Evolutionary conservation across 371 early-diverging fungal species (phyloP), one percentile per base, ranked within the genome.

Genomic region (Mucor plumbeus): DNA sequence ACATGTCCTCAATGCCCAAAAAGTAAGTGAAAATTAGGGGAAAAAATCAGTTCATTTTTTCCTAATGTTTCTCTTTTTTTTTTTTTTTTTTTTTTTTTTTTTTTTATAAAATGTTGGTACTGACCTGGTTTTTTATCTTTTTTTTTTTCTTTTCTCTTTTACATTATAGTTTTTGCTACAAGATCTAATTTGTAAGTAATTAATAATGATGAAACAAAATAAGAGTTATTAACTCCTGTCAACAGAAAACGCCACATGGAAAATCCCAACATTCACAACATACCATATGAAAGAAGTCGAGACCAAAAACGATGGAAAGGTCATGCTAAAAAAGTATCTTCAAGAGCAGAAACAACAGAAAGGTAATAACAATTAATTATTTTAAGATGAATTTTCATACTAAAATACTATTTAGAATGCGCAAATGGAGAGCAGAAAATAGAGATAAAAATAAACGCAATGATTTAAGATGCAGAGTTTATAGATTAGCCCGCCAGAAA

Each of bases 401-500:
- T 53, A 53, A 53, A 9, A 13, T 9, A 13, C 26, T 38, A 8
- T 43, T 35, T 58, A 71, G 88, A 62, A 88, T 88, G 88, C 77
- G 88, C 26, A 75, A 86, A 58, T 88, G 88, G 88, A 68, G 88
- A 57, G 81, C 88, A 13, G 81, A 85, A 65, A 88, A 88, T 39
- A 79, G 78, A 55, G 88, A 88, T 54, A 88, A 88, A 59, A 88
- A 90, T 60, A 78, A 85, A 50, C 75, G 84, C 61, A 90, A 90
- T 59, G 91, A 90, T 64, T 74, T 89, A 66, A 79, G 91, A 11
- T 90, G 90, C 60, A 87, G 91, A 47, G 91, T 90, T 5, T 89
- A 90, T 75, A 81, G 89, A 14, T 77, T 87, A 56, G 91, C 90
- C 4, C 73, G 87, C 5, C 86, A 87, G 59, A 84, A 81, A 44